Evolutionary conservation across 2,329 filamentous ascomycete genomes (phyloP), one percentile per base, ranked within the genome.

Genomic region (Fusarium newnesense): DNA sequence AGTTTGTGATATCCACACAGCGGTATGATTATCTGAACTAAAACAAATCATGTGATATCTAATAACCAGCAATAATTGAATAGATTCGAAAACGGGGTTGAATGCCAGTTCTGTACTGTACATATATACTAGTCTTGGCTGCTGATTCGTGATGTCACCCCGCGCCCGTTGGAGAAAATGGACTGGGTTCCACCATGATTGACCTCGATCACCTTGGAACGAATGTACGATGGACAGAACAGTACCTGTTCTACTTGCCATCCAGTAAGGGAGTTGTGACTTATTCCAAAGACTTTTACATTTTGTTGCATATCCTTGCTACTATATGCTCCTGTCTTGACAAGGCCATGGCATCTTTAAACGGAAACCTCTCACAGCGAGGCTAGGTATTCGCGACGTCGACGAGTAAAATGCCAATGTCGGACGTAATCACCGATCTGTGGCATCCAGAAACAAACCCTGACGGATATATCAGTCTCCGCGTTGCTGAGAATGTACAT

Each of bases 401-500:
- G 0, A 39, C 28, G 4, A 56, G 50, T 1, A 64, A 43, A 6
- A 54, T 64, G 28, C 34, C 60, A 2, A 28, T 64, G 0, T 0
- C 46, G 3, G 9, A 64, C 19, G 50, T 56, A 2, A 15, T 65
- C 0, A n/a, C 9, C 13, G 19, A 65, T 5, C 0, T 42, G 3
- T 64, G 60, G 60, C 34, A 65, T 19, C 47, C 39, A 1, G 47
- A 42, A 12, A 42, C 40, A 0, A 65, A 65, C 12, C 21, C 28
- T 1, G 10, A 4, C 0, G 40, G 63, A 13, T 64, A 42, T 1
- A 42, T 57, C 19, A 46, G 63, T 30, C 47, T 65, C 4, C 60
- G 60, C 3, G 36, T 64, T 0, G 63, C 63, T 2, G 60, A 64
- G 13, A 63, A 64, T 36, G 63, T 30, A n/a, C n/a, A n/a, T n/a